A percentile compares a stretch with the other conserved stretches of the same genome.
Conservation (phyloP, 2,329 filamentous ascomycete species). For the Stemphylium vesicarium region DNA sequence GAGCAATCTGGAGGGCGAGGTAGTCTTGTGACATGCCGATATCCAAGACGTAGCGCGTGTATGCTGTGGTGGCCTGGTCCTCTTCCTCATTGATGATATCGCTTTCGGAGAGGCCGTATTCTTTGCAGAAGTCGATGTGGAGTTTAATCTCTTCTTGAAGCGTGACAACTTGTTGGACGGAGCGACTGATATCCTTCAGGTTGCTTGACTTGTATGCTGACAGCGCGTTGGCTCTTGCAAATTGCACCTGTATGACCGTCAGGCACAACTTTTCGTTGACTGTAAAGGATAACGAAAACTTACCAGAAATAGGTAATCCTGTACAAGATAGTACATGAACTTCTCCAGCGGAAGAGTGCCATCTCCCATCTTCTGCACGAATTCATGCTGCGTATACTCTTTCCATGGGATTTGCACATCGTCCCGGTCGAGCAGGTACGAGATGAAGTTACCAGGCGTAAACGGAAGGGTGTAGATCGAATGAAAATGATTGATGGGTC, state of each 20-base stretch:
- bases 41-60: conserved; percentile 84
- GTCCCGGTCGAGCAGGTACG: conserved; percentile 77
- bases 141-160: conserved; percentile 81
- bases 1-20: conserved; percentile 81
- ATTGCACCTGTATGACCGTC: conserved; percentile 70
- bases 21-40: conserved; percentile 87
- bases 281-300: conserved; percentile 22
- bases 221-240: conserved; percentile 83
- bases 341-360: conserved; percentile 75
- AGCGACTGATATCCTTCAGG: conserved; percentile 73
- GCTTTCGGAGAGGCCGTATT: conserved; percentile 75
- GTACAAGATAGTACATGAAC: conserved; percentile 88
- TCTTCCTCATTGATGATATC: conserved; percentile 78
- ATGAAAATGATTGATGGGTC: conserved; percentile 81
- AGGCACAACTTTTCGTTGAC: not conserved
- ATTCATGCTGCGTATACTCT: conserved; percentile 78
- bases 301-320: conserved; percentile 91
- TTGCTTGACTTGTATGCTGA: conserved; percentile 83
- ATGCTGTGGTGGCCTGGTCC: conserved; percentile 79
- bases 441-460: conserved; percentile 76
- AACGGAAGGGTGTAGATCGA: conserved; percentile 73
- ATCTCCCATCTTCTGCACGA: conserved; percentile 77
- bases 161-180: conserved; percentile 74
- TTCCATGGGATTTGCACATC: conserved; percentile 80
- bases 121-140: conserved; percentile 81